Evolutionary conservation across 257 asterid species (phyloP), one percentile per base, ranked within the genome.

Genomic region (Jasminum sambac): DNA sequence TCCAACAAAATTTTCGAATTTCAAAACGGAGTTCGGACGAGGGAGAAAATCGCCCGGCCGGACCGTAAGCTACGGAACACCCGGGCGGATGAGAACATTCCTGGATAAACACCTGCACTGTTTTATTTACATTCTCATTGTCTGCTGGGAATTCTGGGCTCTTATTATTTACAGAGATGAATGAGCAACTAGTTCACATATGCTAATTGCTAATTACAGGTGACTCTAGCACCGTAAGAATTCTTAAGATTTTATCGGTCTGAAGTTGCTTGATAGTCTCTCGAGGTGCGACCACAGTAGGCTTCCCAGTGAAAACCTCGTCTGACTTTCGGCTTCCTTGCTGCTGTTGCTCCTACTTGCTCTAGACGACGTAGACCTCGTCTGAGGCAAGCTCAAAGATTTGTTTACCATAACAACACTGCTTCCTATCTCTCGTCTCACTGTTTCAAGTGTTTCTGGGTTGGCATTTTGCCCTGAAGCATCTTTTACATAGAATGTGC

Each of bases 401-500:
- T 79, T 72, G 46, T 72, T 65, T 9, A 74, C 85, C 34, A 82
- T 84, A 38, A 79, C 38, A 2, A 77, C 42, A 4, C 74, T 65
- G 9, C 89, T 93, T 59, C 95, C 91, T 2, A 91, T 81, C 72
- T 90, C 96, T 72, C 63, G 86, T 64, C 84, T 79, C 64, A 94
- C 78, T 4, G 23, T 70, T 76, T 90, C 96, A 52, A 89, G 24
- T 10, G 86, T 84, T 65, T 79, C 70, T 42, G 79, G 57, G 17
- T 63, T 77, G 57, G 86, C 92, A 5, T 66, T 70, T 26, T 86
- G 83, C 50, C 92, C 95, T 0, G 96, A 86, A 38, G 89, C 65
- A 67, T 89, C 97, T 52, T 78, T 89, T 40, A 94, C 88, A 11
- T 87, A 93, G 77, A 94, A 94, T 11, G 98, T 85, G 5, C 98